Evolutionary conservation across 1,139 yeast genomes (phyloP), one percentile per base, ranked within the genome.

Genomic region (Pichiaceae sp.): DNA sequence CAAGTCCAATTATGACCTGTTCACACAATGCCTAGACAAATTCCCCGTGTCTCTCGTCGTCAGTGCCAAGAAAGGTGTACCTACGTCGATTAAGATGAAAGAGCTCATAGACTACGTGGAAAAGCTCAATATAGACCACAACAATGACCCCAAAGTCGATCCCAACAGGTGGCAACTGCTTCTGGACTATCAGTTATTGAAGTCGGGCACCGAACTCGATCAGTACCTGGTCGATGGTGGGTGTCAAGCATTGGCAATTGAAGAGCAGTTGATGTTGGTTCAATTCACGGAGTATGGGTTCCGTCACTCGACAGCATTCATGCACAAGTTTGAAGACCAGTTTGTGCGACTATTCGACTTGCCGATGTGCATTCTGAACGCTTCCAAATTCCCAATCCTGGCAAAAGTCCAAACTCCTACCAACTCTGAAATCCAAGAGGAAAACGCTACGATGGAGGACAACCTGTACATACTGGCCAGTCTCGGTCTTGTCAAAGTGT

Each of bases 401-500:
- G n/a, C 16, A 6, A 14, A 15, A 11, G 15, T 12, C 6, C 16
- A 9, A 14, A 11, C 28, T 14, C 16, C 16, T 5, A 5, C 28
- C 8, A 12, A 11, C 7, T 12, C 28, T 25, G 30, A 33, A 6
- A 34, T 49, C 9, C 31, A 36, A 8, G n/a, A 27, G 3, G 40
- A 42, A 12, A 31, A 34, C 17, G 31, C 35, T 15, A 31, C 15
- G 8, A 29, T 41, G 30, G 43, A 45, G 31, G 39, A 36, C 9
- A 52, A 50, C 29, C 32, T 51, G 24, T 44, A 45, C 34, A 37
- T 35, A 12, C 31, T 52, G 18, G 56, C 54, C 2, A 36, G 41
- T 11, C 32, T 40, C 18, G 56, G 56, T 3, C 36, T 51, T 19
- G 47, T 46, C 20, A 45, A 45, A 19, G 56, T 50, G 14, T 21